Percentiles rank a stretch among this genome's conserved stretches.
Conservation (phyloP, 768 basidiomycete genomes). For the Kwoniella newhampshirensis region DNA sequence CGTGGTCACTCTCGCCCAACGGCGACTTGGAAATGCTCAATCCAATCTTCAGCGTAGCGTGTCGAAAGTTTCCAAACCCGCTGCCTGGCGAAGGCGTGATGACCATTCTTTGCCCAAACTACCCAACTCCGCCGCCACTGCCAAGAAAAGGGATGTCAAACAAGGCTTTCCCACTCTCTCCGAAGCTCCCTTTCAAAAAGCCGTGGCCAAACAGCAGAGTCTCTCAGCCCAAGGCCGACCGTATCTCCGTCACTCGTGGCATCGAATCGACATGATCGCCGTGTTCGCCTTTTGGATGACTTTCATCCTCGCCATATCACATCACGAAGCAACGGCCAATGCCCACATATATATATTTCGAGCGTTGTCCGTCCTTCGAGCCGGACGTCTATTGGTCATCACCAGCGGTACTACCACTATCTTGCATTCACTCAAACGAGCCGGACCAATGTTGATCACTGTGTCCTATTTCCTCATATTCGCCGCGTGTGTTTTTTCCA, state of each 20-base stretch:
- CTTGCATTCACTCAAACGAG: slow-evolving; percentile 86
- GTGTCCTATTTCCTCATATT: slow-evolving; percentile 91
- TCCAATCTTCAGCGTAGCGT: slow-evolving; percentile 1
- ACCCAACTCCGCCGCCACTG: background rate
- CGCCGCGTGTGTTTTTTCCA: slow-evolving; percentile 82
- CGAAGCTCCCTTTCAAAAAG: slow-evolving; percentile 55
- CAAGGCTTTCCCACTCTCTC: slow-evolving; percentile 12
- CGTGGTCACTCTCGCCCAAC: slow-evolving; percentile 14
- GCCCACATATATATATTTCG: slow-evolving; percentile 83
- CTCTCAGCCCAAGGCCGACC: slow-evolving; percentile 60
- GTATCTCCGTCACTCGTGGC: slow-evolving; percentile 88
- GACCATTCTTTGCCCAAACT: background rate
- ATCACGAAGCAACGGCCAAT: slow-evolving; percentile 63
- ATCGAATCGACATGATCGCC: slow-evolving; percentile 75
- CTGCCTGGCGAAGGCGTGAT: background rate
- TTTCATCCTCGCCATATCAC: slow-evolving; percentile 68
- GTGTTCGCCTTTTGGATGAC: slow-evolving; percentile 82
- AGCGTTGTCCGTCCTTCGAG: slow-evolving; percentile 80
- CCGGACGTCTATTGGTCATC: slow-evolving; percentile 75
- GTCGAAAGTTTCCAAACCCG: background rate
- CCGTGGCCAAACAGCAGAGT: slow-evolving; percentile 49
- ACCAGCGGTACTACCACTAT: slow-evolving; percentile 94
- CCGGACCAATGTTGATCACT: slow-evolving; percentile 80
- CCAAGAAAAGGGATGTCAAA: slow-evolving; percentile 6
- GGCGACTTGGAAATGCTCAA: slow-evolving; percentile 14